Percentiles rank a stretch among this genome's conserved stretches.
Conservation (phyloP, 306 rosid species). For the Malus sieversii region DNA sequence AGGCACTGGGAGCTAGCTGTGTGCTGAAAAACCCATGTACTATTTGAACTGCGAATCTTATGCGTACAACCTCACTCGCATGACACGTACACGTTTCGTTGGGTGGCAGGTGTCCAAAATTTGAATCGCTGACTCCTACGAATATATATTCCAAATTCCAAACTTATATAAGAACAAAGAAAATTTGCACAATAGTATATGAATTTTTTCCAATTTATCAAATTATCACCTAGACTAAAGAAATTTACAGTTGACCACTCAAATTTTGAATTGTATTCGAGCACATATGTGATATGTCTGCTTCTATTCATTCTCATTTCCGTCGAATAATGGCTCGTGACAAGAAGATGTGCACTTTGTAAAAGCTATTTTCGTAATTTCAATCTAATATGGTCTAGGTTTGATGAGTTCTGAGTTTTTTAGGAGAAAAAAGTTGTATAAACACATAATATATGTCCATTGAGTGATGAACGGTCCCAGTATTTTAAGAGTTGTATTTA, state of each 20-base stretch:
- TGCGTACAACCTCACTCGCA: background rate
- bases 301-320: background rate
- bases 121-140: constrained; percentile 34
- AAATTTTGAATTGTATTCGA: no score
- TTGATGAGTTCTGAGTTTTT: background rate
- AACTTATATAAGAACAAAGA: background rate
- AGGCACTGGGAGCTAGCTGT: background rate
- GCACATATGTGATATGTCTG: background rate
- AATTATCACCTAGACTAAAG: background rate
- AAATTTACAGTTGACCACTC: background rate
- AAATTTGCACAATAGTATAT: background rate
- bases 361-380: no score
- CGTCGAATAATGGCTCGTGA: background rate
- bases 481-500: no score
- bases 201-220: background rate
- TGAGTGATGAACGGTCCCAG: no score
- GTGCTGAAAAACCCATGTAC: background rate
- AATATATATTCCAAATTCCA: constrained; percentile 18
- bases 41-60: background rate
- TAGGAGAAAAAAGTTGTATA: background rate
- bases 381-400: background rate
- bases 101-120: constrained; percentile 11
- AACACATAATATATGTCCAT: background rate
- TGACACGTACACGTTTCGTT: background rate
- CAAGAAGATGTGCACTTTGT: background rate